phyloP scores from a whole-genome alignment of 1,139 yeast genomes.

The Saccharomycopsis hybrid region DNA sequence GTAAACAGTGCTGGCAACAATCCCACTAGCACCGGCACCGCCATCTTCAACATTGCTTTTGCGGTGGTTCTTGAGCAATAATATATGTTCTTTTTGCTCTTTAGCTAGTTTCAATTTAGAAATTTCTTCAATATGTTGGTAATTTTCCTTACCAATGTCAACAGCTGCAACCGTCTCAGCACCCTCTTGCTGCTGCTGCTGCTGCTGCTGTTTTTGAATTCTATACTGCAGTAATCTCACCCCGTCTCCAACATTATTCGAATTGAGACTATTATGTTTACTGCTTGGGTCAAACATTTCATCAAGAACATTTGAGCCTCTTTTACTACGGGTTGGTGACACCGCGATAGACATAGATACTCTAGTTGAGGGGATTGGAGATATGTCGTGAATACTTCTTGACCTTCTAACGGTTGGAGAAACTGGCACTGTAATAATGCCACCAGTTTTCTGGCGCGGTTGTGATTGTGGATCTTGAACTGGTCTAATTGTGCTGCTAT shows the following conservation, averaged over 20 bases:
- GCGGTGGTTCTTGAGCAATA: conserved; percentile 9
- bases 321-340: conserved; percentile 5
- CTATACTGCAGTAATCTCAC: neutral
- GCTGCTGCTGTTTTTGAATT: neutral
- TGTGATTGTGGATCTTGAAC: neutral
- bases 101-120: conserved; percentile 17
- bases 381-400: neutral
- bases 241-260: neutral
- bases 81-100: conserved; percentile 16
- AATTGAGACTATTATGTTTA: neutral
- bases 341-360: conserved; percentile 2
- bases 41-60: conserved; percentile 3
- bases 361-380: conserved; percentile 11
- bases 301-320: conserved; percentile 2
- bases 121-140: conserved; percentile 18
- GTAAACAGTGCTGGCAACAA: neutral
- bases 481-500: conserved; percentile 16
- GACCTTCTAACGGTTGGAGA: conserved; percentile 2
- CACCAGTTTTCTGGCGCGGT: too few species aligned
- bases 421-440: neutral
- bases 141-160: conserved; percentile 18
- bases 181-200: neutral
- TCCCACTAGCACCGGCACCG: neutral
- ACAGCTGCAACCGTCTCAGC: neutral
- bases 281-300: neutral